Base-by-base conservation (phyloP, 2,329 filamentous ascomycete genomes). In the Eutypa lata region DNA sequence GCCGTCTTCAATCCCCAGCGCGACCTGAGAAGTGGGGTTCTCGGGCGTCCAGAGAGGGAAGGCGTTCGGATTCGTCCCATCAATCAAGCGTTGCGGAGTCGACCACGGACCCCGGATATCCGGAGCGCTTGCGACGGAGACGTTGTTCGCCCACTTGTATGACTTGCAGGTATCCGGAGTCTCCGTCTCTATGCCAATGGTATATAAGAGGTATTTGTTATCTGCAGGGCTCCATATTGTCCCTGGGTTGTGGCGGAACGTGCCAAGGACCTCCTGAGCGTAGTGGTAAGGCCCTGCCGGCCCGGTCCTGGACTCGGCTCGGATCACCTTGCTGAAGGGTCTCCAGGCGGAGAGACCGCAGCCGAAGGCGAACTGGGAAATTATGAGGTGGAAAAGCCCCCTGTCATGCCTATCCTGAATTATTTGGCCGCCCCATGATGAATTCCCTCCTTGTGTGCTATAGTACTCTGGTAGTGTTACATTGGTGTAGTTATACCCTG, bases 401-500 rank as follows among this genome's bases (percentile, higher is more conserved):
- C 56, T 55, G 14, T 77, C 66, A 0, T 59, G 16, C 0, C 64
- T 72, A 48, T 79, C 77, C 38, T 73, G 73, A 0, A 79, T 49
- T 33, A 79, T 76, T 13, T 70, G 70, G 0, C 73, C 74, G 14
- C 76, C 74, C 77, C 76, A 79, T 0, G 76, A 78, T 0, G 76
- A 76, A 47, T 73, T 76, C 3, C 63, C 61, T 1, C 60, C 64
- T 10, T 59, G 57, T 28, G 54, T 48, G 52, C 56, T 59, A 44
- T 66, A 66, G 50, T 59, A 62, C 47, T 64, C 61, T 1, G 63
- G 58, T 5, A 56, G 48, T 4, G 63, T 65, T 7, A 59, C 57
- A 47, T 67, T 63, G 13, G 76, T 78, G 51, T 73, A 65, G 54
- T 80, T 79, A 58, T 79, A 79, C 1, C 76, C 77, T 0, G 68